A percentile compares a stretch with the other conserved stretches of the same genome.
phyloP scores from a whole-genome alignment of 208 protist species.

The Polymyxa betae region DNA sequence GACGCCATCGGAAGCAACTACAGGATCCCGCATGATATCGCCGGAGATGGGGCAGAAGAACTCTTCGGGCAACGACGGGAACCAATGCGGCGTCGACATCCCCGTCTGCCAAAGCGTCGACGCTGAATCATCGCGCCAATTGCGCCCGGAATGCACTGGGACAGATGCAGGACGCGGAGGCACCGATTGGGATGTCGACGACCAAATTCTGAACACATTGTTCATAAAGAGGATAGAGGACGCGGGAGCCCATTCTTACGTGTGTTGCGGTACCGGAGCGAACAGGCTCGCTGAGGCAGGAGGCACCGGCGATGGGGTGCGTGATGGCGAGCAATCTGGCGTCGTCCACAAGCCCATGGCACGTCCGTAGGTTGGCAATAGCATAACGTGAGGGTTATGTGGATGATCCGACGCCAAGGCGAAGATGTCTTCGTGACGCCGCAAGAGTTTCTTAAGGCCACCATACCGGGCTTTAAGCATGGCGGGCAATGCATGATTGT shows the following conservation, averaged over 20 bases:
- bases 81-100: neutral
- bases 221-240: neutral
- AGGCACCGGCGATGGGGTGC: constrained; percentile 17
- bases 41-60: constrained; percentile 16
- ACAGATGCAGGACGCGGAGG: constrained; percentile 10
- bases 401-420: constrained; percentile 30
- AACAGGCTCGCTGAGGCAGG: neutral
- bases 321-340: neutral
- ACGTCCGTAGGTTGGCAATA: neutral
- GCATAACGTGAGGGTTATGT: constrained; percentile 41
- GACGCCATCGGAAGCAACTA: constrained; percentile 32
- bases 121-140: neutral
- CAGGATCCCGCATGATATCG: constrained; percentile 15
- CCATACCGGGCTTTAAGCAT: constrained; percentile 55
- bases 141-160: neutral
- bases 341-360: neutral
- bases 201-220: neutral
- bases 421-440: constrained; percentile 44
- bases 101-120: neutral
- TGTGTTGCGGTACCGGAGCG: neutral
- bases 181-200: constrained; percentile 15
- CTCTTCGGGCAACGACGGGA: constrained; percentile 25
- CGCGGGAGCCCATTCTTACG: too few species aligned
- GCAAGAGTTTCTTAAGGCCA: constrained; percentile 42
- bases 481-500: constrained; percentile 59